These are phyloP conservation scores for Zelopaecilomyces penicillatus DNA, from an alignment of 2,329 filamentous ascomycete genomes.

Conservation along the genomic window DNA sequence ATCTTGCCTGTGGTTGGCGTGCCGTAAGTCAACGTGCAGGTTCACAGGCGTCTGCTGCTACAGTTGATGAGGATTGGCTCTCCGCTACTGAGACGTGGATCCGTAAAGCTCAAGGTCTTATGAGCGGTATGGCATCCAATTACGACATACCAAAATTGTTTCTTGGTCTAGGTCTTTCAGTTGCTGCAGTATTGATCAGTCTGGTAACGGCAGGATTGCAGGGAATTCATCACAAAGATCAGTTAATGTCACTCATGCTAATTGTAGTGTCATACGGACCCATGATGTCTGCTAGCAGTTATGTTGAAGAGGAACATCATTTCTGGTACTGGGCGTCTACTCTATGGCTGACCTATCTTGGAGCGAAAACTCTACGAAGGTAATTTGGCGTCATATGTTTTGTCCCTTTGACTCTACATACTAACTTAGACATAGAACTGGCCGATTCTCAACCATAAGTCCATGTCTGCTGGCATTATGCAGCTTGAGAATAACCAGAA, in stretches of 20 bases:
- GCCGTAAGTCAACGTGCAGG: conserved; percentile 19
- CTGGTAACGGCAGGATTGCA: conserved; percentile 8
- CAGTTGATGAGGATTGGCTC: conserved; percentile 32
- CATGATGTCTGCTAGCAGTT: conserved; percentile 98
- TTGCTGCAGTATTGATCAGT: conserved; percentile 20
- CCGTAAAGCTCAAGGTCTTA: conserved; percentile 61
- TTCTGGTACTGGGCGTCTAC: conserved; percentile 93
- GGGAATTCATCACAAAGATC: conserved; percentile 7
- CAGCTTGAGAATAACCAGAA: conserved; percentile 57
- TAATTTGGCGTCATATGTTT: conserved; percentile 11
- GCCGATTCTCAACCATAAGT: conserved; percentile 22
- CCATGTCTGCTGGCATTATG: conserved; percentile 41
- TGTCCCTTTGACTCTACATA: neutral
- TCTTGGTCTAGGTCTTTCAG: conserved; percentile 33
- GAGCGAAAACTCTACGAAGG: conserved; percentile 37
- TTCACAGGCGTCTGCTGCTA: conserved; percentile 13
- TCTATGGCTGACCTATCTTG: conserved; percentile 55
- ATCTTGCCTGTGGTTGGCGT: conserved; percentile 63
- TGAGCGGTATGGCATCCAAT: conserved; percentile 88
- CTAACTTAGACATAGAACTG: conserved; percentile 14
- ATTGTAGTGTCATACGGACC: conserved; percentile 58
- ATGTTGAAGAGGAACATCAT: conserved; percentile 96
- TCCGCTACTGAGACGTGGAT: conserved; percentile 52
- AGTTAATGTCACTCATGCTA: conserved; percentile 36
- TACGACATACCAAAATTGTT: conserved; percentile 65